Percentiles rank a stretch among this genome's conserved stretches.
These are phyloP conservation scores for Exophiala dermatitidis DNA, from an alignment of 2,329 filamentous ascomycete genomes.

Conservation along the genomic window DNA sequence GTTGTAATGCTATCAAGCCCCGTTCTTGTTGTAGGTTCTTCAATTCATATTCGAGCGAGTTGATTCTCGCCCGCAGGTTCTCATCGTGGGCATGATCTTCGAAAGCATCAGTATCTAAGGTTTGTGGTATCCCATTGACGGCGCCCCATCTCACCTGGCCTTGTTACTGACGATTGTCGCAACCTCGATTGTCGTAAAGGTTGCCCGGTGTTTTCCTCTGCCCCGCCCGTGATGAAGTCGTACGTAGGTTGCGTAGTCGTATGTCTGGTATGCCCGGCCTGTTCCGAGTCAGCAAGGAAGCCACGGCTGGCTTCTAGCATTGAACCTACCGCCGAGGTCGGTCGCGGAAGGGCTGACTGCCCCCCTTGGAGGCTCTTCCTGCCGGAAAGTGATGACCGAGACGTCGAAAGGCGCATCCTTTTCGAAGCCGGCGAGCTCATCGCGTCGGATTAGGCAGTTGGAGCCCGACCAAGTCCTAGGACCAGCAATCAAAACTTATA, in stretches of 20 bases:
- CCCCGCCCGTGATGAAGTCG: slow-evolving; percentile 53
- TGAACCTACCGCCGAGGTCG: slow-evolving; percentile 15
- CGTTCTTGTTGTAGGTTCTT: slow-evolving; percentile 82
- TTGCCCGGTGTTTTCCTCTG: slow-evolving; percentile 34
- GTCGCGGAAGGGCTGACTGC: slow-evolving; percentile 19
- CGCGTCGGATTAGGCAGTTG: background rate
- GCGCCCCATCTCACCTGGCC: slow-evolving; percentile 32
- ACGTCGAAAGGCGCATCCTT: slow-evolving; percentile 23
- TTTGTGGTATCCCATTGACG: too few species aligned
- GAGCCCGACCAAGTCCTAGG: background rate
- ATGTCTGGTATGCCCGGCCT: slow-evolving; percentile 27
- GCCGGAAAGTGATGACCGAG: slow-evolving; percentile 22
- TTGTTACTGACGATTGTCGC: slow-evolving; percentile 34
- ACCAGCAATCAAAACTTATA: too few species aligned
- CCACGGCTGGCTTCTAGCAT: background rate
- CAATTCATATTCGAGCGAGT: slow-evolving; percentile 78
- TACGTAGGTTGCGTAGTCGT: slow-evolving; percentile 51
- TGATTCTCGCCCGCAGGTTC: slow-evolving; percentile 80
- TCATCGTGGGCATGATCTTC: slow-evolving; percentile 47
- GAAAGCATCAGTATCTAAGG: background rate
- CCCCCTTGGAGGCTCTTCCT: slow-evolving; percentile 21
- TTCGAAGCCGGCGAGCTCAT: slow-evolving; percentile 27
- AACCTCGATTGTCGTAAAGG: slow-evolving; percentile 33
- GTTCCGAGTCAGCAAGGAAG: background rate
- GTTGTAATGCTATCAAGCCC: slow-evolving; percentile 68